Evolutionary conservation across 495 filamentous ascomycete genomes (phyloP), one percentile per base, ranked within the genome.

Genomic region (Penicillium coffeae): DNA sequence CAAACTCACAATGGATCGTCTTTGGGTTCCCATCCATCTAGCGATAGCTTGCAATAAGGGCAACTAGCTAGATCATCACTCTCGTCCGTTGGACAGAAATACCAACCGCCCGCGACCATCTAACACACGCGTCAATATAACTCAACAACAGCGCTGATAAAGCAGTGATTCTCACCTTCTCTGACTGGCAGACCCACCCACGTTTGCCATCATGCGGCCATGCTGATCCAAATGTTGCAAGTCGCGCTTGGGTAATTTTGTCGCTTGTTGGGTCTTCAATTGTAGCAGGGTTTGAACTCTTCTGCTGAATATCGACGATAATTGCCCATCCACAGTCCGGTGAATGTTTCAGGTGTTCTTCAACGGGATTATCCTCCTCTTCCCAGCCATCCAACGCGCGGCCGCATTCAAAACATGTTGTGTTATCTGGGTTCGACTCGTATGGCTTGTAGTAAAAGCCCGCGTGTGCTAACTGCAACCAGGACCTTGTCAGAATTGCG

Each of bases 71-170:
- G 82, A 65, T 98, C 93, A 45, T 88, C 79, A 21, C 80, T 85
- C 27, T 91, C 90, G 27, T 77, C 72, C 1, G 76, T 88, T 0
- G 93, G 93, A 27, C 88, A 90, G 66, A 91, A 96, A 62, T 87
- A 89, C 89, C 91, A 98, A 13, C 93, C 93, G 6, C 87, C 88
- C 46, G 89, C 86, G 34, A 87, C 86, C 78, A 96, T 88, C 90
- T 96, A 54, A 34, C n/a, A 30, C 21, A 42, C 34, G 32, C 47
- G 45, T 59, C 41, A 53, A 45, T 36, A 40, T 42, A 38, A 43
- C 40, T 35, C 33, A 34, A 42, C 47, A 36, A 62, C 53, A 40
- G 52, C 45, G 8, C 8, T 16, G 14, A 14, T 16, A 36, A 22
- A 35, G 13, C n/a, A 2, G 5, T 6, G n/a, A 9, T 41, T 76